Evolutionary conservation across 768 basidiomycete species (phyloP).

Genomic region (Suillus hirtellus): DNA sequence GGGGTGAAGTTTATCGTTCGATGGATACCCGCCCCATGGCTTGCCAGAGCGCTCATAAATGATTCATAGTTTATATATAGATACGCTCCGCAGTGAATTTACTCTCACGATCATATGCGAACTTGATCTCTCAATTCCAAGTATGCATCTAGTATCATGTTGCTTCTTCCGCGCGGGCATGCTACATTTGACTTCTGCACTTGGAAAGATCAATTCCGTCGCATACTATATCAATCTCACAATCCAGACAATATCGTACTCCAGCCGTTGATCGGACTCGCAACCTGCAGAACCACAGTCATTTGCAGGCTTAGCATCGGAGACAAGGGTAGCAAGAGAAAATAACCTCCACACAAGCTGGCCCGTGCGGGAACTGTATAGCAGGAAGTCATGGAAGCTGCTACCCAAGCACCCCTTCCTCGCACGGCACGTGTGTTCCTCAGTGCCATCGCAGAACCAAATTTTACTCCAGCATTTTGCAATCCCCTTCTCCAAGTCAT

Average conservation of each 20-base stretch:
- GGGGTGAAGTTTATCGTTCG: no score
- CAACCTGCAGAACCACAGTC: not conserved
- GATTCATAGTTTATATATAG: not conserved
- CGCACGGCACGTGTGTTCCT: constrained; percentile 75
- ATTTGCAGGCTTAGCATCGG: constrained; percentile 2
- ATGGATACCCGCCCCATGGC: not conserved
- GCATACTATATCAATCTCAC: constrained; percentile 56
- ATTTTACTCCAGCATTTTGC: constrained; percentile 30
- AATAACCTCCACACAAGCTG: constrained; percentile 83
- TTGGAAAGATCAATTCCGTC: constrained; percentile 21
- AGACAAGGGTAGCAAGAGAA: constrained; percentile 28
- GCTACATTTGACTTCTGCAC: constrained; percentile 11
- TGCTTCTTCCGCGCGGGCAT: not conserved
- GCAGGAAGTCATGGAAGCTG: constrained; percentile 73
- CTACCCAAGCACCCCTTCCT: constrained; percentile 77
- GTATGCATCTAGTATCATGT: not conserved
- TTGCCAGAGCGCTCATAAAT: not conserved
- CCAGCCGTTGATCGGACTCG: constrained; percentile 69
- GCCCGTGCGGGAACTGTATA: constrained; percentile 63
- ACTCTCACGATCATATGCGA: constrained; percentile 33
- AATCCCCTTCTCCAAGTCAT: constrained; percentile 35
- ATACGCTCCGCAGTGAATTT: constrained; percentile 19
- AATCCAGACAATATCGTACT: constrained; percentile 51
- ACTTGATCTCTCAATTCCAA: constrained; percentile 18
- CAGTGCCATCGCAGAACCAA: constrained; percentile 58